Evolutionary conservation across 441 rosid species (phyloP), one percentile per base, ranked within the genome.

Genomic region (Populus hybrid): DNA sequence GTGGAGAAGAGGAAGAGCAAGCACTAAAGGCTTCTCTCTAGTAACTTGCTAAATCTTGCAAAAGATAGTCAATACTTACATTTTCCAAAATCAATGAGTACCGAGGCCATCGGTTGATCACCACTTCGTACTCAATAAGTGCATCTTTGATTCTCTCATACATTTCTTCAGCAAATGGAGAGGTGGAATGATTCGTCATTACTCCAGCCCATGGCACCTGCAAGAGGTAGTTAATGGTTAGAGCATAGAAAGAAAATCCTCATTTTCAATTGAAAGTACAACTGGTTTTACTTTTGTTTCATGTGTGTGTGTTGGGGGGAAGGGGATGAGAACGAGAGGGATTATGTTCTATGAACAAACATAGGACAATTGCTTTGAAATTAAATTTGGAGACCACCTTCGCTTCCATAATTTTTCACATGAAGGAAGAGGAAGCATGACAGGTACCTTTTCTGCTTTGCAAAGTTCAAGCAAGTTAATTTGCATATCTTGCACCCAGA

Each of bases 401-500:
- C 57, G 6, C 57, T 14, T 46, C 6, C 57, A 23, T 1, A 23
- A n/a, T 21, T 23, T 10, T 40, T 11, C 50, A 40, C 36, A 14
- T 20, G 8, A 6, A 50, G 30, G n/a, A 67, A 73, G 73, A 77
- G 34, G 18, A 65, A 34, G 35, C 16, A n/a, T 28, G 34, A 38
- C 24, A 54, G 6, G 1, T 85, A 95, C 99, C 94, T 91, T 95
- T 84, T 95, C 98, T 32, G 94, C 89, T 87, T 88, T 93, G 89
- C 99, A 96, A 32, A 88, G 91, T 68, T 94, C 99, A 78, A 93
- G 97, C 83, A 96, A 87, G 83, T 85, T 91, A 34, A 93, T 92
- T 82, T 95, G 90, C 99, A 95, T 92, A 81, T 95, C 99, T 87
- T 95, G 93, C 70, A 95, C 90, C 98, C 98, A 95, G 78, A 95